phyloP scores from a whole-genome alignment of 1,139 yeast species.

The Lizanozyma gosingica region DNA sequence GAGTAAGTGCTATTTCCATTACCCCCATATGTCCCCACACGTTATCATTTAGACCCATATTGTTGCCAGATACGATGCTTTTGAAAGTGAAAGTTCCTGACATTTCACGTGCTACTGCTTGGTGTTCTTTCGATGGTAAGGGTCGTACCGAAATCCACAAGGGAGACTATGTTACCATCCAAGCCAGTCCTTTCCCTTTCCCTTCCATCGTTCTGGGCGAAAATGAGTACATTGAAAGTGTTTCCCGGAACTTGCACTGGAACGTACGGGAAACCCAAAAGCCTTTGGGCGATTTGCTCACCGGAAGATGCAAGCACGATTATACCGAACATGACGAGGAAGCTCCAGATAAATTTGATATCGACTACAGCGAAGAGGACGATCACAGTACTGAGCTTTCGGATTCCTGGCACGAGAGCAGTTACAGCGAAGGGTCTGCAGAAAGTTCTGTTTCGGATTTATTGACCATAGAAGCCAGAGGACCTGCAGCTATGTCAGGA shows the following conservation, averaged over 20 bases:
- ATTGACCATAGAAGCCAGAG: not conserved
- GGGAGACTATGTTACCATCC: conserved; percentile 71
- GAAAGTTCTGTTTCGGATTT: conserved; percentile 1
- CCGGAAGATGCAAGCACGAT: conserved; percentile 35
- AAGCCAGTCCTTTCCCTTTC: conserved; percentile 75
- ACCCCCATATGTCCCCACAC: conserved; percentile 94
- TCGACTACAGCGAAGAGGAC: conserved; percentile 19
- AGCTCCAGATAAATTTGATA: conserved; percentile 14
- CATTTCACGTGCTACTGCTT: conserved; percentile 66
- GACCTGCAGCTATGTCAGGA: conserved; percentile 8
- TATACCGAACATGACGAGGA: conserved; percentile 12
- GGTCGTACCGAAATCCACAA: conserved; percentile 58
- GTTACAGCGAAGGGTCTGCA: conserved; percentile 6
- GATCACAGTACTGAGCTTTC: conserved; percentile 2
- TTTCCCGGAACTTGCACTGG: conserved; percentile 80
- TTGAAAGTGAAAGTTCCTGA: conserved; percentile 66
- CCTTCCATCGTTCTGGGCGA: conserved; percentile 74
- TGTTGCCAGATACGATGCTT: conserved; percentile 79
- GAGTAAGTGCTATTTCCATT: conserved; percentile 79
- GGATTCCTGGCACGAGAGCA: too few species aligned
- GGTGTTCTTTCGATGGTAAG: conserved; percentile 90
- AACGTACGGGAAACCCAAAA: conserved; percentile 76
- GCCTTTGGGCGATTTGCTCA: conserved; percentile 51
- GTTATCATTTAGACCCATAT: conserved; percentile 75
- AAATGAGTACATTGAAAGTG: conserved; percentile 77